Conservation (phyloP, 371 early-diverging fungal species). For the Mucor saturninus region DNA sequence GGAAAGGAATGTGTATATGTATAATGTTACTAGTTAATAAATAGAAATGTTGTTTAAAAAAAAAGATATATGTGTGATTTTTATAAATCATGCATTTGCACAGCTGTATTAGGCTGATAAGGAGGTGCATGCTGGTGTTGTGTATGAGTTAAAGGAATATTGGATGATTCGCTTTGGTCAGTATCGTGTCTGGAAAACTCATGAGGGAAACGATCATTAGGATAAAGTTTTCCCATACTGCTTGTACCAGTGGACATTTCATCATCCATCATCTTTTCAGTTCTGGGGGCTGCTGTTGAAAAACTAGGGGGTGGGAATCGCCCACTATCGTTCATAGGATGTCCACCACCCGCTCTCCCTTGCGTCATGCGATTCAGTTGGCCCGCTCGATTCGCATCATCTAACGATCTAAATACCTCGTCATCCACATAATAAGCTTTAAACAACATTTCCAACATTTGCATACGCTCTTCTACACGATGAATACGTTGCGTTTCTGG, state of each 20-base stretch:
- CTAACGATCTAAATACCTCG: constrained; percentile 52
- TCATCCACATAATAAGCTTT: constrained; percentile 46
- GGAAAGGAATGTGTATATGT: not conserved
- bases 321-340: constrained; percentile 6
- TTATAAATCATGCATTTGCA: constrained; percentile 24
- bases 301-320: constrained; percentile 14
- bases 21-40: not conserved
- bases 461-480: constrained; percentile 45
- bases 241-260: not conserved
- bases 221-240: not conserved
- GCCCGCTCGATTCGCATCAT: constrained; percentile 19
- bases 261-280: constrained; percentile 21
- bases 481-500: constrained; percentile 39
- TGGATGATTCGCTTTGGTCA: constrained; percentile 22
- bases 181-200: constrained; percentile 24
- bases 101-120: constrained; percentile 26
- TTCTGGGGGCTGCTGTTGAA: constrained; percentile 9
- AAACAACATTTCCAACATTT: constrained; percentile 36
- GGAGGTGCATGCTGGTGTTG: constrained; percentile 24
- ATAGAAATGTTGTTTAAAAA: not conserved
- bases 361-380: not conserved
- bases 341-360: not conserved
- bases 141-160: constrained; percentile 21
- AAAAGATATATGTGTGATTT: not conserved
- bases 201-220: not conserved